Conservation (phyloP, 1,284 basidiomycete genomes). For the Thecaphora thlaspeos region DNA sequence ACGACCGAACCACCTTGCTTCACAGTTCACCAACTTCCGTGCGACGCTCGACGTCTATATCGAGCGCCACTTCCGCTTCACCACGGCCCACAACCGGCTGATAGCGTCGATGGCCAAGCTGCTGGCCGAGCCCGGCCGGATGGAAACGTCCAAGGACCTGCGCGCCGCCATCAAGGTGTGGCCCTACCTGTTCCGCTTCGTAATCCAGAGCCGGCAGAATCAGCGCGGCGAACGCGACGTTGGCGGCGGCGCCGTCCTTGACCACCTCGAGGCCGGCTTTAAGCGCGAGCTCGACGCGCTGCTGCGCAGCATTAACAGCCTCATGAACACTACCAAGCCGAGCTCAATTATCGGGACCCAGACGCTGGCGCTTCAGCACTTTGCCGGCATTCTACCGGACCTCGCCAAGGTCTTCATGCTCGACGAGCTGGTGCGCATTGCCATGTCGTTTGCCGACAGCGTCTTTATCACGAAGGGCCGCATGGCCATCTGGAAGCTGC, state of each 20-base stretch:
- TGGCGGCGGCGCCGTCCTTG: conserved; percentile 73
- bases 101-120: conserved; percentile 75
- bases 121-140: conserved; percentile 70
- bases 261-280: conserved; percentile 81
- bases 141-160: conserved; percentile 73
- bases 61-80: conserved; percentile 73
- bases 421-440: conserved; percentile 61
- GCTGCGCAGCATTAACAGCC: conserved; percentile 75
- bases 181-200: conserved; percentile 93
- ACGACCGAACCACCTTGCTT: too few relatives aligned
- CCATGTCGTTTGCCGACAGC: conserved; percentile 80
- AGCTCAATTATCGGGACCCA: conserved; percentile 90
- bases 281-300: conserved; percentile 66
- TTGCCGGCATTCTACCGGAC: conserved; percentile 86
- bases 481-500: conserved; percentile 84
- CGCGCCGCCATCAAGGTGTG: conserved; percentile 91
- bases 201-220: conserved; percentile 80
- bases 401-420: conserved; percentile 59
- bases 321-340: conserved; percentile 80
- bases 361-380: conserved; percentile 75
- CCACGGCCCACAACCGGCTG: conserved; percentile 45
- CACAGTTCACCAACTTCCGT: conserved; percentile 80
- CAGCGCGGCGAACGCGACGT: conserved; percentile 72
- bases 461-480: conserved; percentile 78
- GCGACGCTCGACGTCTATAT: conserved; percentile 92